Percentiles rank a stretch among this genome's conserved stretches.
phyloP scores from a whole-genome alignment of 2,329 filamentous ascomycete species.

The Uncinocarpus reesii region DNA sequence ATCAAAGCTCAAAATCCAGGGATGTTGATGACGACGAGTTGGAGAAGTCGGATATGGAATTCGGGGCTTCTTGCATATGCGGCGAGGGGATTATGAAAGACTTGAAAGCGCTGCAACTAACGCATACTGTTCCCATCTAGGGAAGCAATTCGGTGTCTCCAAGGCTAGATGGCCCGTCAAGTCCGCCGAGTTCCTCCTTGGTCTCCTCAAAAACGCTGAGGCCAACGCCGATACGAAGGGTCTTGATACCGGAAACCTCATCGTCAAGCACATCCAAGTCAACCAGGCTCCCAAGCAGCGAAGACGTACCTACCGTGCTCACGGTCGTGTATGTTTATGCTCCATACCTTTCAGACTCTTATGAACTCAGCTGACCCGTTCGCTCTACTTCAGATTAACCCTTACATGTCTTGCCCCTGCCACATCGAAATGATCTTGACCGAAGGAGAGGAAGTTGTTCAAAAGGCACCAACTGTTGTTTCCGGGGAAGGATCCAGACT shows the following conservation, averaged over 20 bases:
- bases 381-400: slow-evolving; percentile 70
- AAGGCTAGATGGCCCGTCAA: slow-evolving; percentile 98
- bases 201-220: slow-evolving; percentile 94
- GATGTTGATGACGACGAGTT: no score
- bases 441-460: slow-evolving; percentile 89
- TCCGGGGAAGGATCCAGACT: slow-evolving; percentile 52
- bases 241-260: slow-evolving; percentile 90
- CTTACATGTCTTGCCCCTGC: slow-evolving; percentile 99
- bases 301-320: slow-evolving; percentile 97
- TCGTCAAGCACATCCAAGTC: slow-evolving; percentile 99
- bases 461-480: slow-evolving; percentile 67
- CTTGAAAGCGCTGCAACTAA: neutral
- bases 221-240: slow-evolving; percentile 95
- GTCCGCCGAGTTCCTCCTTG: slow-evolving; percentile 96
- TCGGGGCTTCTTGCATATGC: no score
- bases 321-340: slow-evolving; percentile 81
- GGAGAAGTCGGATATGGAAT: no score
- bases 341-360: neutral
- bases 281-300: slow-evolving; percentile 99
- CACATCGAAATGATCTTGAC: slow-evolving; percentile 99
- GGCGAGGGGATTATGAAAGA: neutral
- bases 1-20: no score
- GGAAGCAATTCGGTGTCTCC: slow-evolving; percentile 97
- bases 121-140: slow-evolving; percentile 38
- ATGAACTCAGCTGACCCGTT: neutral